Evolutionary conservation across 352 stramenopile genomes (phyloP).

Genomic region (Phytopythium aichiense): DNA sequence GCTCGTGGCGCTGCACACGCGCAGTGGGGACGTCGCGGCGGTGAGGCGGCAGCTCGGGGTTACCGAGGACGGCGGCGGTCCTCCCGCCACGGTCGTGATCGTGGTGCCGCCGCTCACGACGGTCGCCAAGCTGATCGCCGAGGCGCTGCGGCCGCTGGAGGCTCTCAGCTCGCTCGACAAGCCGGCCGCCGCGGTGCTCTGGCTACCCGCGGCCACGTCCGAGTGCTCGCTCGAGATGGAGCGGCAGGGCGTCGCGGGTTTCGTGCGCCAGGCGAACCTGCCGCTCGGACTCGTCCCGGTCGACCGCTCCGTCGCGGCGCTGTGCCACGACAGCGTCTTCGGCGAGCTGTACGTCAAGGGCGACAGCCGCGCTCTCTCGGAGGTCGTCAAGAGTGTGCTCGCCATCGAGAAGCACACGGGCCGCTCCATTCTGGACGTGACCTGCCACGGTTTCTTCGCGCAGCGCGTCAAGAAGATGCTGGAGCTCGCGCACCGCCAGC

Average conservation of each 20-base stretch:
- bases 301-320: slow-evolving; percentile 43
- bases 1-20: slow-evolving; percentile 44
- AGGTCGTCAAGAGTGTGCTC: slow-evolving; percentile 63
- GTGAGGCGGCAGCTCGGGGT: slow-evolving; percentile 41
- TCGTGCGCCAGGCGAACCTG: slow-evolving; percentile 51
- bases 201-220: slow-evolving; percentile 51
- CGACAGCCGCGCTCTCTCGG: slow-evolving; percentile 49
- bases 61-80: not conserved
- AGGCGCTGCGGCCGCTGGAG: slow-evolving; percentile 33
- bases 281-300: slow-evolving; percentile 54
- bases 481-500: slow-evolving; percentile 40
- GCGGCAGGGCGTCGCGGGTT: slow-evolving; percentile 51
- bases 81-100: slow-evolving; percentile 28
- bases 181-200: slow-evolving; percentile 43
- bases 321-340: slow-evolving; percentile 68
- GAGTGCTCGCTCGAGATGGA: slow-evolving; percentile 75
- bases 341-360: slow-evolving; percentile 68
- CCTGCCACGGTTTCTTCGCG: slow-evolving; percentile 50
- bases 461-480: slow-evolving; percentile 59
- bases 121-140: slow-evolving; percentile 44
- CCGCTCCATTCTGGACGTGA: slow-evolving; percentile 30
- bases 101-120: slow-evolving; percentile 50
- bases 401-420: slow-evolving; percentile 45
- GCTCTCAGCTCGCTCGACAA: slow-evolving; percentile 1
- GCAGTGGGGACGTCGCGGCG: slow-evolving; percentile 16